A percentile compares a stretch with the other conserved stretches of the same genome.
phyloP scores from a whole-genome alignment of 257 asterid genomes.

The Dorcoceras hygrometricum region DNA sequence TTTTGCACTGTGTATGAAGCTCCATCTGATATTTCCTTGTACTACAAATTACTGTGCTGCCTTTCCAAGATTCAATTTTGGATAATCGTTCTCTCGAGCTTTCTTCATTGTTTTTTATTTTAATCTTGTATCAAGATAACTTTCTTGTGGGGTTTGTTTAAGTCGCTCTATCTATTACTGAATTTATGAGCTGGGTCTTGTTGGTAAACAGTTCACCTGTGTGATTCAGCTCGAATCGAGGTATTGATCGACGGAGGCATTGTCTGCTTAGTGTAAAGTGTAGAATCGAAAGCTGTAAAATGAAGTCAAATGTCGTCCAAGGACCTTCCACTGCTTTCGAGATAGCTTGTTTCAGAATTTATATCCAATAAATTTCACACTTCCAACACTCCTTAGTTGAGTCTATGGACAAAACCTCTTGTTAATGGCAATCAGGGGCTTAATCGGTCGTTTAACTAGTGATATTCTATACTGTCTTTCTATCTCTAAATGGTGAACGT shows the following conservation, averaged over 20 bases:
- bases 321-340: neutral
- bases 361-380: neutral
- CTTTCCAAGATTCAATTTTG: neutral
- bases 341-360: neutral
- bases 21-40: neutral
- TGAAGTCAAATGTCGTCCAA: conserved; percentile 7
- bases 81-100: neutral
- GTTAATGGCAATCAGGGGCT: neutral
- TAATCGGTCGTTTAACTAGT: neutral
- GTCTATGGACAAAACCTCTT: neutral
- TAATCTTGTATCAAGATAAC: neutral
- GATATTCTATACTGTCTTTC: conserved; percentile 1
- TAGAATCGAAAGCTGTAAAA: neutral
- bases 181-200: conserved; percentile 13
- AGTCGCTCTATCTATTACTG: neutral
- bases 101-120: neutral
- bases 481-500: neutral
- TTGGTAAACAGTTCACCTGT: too few relatives aligned
- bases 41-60: neutral
- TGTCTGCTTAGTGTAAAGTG: conserved; percentile 5
- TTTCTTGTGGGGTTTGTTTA: neutral
- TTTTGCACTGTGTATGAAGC: neutral
- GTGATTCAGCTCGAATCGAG: conserved; percentile 1
- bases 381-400: neutral
- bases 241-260: neutral